Base-by-base conservation (phyloP, 2,329 filamentous ascomycete species). In the Geosmithia flava region DNA sequence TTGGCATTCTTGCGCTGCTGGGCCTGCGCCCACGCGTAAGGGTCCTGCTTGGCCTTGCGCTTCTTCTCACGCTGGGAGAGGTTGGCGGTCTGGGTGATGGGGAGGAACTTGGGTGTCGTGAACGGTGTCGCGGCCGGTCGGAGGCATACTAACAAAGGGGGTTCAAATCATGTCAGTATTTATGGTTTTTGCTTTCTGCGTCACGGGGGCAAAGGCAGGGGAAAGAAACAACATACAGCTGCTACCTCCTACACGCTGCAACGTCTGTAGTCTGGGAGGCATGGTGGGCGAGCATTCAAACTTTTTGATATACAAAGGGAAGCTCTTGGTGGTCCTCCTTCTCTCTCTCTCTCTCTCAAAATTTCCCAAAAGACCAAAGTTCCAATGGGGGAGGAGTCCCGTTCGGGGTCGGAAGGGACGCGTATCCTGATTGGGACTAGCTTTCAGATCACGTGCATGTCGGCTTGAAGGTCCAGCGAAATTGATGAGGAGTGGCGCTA, bases 1-100 rank as follows among this genome's bases (percentile, higher is more conserved):
- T 95, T 95, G 54, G 85, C 87, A 11, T 84, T 80, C 66, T 91
- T 95, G 52, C 87, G 83, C 62, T 89, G 87, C 58, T 85, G 79
- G 30, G 87, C 82, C 65, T 94, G 87, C 3, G 84, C 84, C 66
- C 85, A 78, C 51, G 83, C 75, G 62, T 94, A 96, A 1, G 89
- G 89, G 57, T 97, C 88, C 60, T 80, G 78, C 61, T 84, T 81
- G 51, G 76, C 77, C 53, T 77, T 74, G 51, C 78, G 75, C 62
- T 81, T 81, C 67, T 78, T 78, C 54, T 85, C 77, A 54, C 79
- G 73, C 47, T 68, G 68, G 40, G 80, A 78, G 20, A 82, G 62
- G 55, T 78, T 79, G 46, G 85, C 83, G 52, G 78, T 78, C 55
- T 87, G 80, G 55, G 77, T 68, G 61, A 82, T 61, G 56, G 80